These are phyloP conservation scores for Lactarius quietus DNA, from an alignment of 768 basidiomycete genomes.

Conservation along the genomic window DNA sequence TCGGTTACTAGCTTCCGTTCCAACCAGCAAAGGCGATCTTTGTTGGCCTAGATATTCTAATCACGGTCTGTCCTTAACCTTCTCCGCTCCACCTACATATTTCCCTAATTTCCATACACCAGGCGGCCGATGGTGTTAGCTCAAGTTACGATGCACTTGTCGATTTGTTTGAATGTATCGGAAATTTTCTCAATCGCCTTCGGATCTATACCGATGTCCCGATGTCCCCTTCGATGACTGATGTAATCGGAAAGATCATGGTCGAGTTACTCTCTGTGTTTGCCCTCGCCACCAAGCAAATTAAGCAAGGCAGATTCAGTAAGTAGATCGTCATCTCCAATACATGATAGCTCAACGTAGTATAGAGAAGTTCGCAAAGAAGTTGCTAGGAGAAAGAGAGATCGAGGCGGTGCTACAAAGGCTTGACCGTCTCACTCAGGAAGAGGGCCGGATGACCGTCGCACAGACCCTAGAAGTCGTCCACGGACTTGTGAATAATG, in stretches of 20 bases:
- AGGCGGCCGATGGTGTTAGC: background rate
- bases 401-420: background rate
- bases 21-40: background rate
- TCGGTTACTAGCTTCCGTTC: background rate
- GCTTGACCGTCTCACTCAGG: background rate
- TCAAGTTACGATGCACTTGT: background rate
- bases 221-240: background rate
- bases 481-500: background rate
- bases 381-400: constrained; percentile 9
- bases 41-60: background rate
- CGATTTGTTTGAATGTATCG: constrained; percentile 4
- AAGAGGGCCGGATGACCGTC: background rate
- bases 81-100: background rate
- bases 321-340: background rate
- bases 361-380: constrained; percentile 3
- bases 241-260: background rate
- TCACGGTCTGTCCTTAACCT: background rate
- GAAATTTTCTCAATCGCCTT: constrained; percentile 4
- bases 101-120: no score
- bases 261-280: constrained; percentile 1
- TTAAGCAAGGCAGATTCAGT: constrained; percentile 4
- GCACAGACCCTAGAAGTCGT: constrained; percentile 3
- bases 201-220: background rate
- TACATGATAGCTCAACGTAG: background rate
- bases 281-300: constrained; percentile 7